Conservation (phyloP, 306 rosid species). For the Inga leiocalycina region DNA sequence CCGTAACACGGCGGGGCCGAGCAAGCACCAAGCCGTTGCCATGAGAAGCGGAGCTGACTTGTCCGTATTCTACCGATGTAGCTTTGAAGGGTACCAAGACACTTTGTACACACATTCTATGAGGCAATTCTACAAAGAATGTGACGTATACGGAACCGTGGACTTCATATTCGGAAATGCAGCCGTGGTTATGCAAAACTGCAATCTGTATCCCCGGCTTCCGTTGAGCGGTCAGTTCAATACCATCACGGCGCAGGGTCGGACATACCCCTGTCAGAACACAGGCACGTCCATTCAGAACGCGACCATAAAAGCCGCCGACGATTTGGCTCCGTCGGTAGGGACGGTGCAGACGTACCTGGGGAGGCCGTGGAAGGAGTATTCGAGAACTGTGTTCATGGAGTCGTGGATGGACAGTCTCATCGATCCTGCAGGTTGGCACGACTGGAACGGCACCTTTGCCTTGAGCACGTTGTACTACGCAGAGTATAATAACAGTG, state of each 20-base stretch:
- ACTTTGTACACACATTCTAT: conserved; percentile 53
- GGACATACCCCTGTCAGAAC: conserved; percentile 54
- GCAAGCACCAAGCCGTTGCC: conserved; percentile 57
- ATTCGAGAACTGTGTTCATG: conserved; percentile 66
- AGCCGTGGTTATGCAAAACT: conserved; percentile 49
- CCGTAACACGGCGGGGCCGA: conserved; percentile 54
- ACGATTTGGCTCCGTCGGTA: conserved; percentile 38
- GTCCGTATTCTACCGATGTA: conserved; percentile 52
- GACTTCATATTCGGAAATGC: conserved; percentile 61
- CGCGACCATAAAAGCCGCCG: conserved; percentile 29
- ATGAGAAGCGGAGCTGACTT: conserved; percentile 45
- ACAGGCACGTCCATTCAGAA: conserved; percentile 48
- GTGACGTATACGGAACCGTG: conserved; percentile 54
- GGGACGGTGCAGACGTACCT: conserved; percentile 47
- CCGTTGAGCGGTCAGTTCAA: conserved; percentile 49
- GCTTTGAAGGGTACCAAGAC: conserved; percentile 64
- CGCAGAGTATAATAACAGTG: conserved; percentile 64
- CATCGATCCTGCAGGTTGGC: conserved; percentile 69
- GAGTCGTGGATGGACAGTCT: conserved; percentile 56
- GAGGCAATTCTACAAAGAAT: conserved; percentile 54
- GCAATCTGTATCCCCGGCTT: conserved; percentile 47
- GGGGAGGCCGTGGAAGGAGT: conserved; percentile 87
- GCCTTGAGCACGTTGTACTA: conserved; percentile 65
- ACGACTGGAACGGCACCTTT: conserved; percentile 64
- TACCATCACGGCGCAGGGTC: conserved; percentile 55